Base-by-base conservation (phyloP, 257 asterid species). In the Przewalskia tangutica region DNA sequence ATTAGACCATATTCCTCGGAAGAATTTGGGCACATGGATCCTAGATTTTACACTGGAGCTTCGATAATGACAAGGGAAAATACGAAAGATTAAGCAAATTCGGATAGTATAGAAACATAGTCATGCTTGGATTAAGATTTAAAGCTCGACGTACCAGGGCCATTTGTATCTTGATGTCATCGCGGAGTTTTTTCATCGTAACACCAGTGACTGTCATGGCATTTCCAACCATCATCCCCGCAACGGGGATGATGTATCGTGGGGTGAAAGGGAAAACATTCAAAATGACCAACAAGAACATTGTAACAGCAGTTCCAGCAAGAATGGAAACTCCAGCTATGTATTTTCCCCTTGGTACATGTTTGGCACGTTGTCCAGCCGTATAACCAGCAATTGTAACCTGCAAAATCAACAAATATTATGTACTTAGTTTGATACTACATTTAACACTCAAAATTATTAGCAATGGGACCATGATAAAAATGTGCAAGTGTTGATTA, bases 191-290 rank as follows among this genome's bases (percentile, higher is more conserved):
- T 59, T 95, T 95, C 98, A 95, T 95, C 0, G 99, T 92, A 0
- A 95, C 99, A 0, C 98, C 99, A 4, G 99, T 95, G 44, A 93
- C 99, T 0, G 97, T 95, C 99, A 95, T 95, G 0, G 99, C 89
- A 40, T 93, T 95, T 12, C 99, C 98, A 54, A 93, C 97, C 97
- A 95, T 92, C 99, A 95, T 93, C 59, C 99, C 99, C 0, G 98
- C 93, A 3, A 95, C 90, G 0, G 99, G 98, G 83, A 95, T 92
- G 65, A 95, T 95, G 85, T 90, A 95, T 77, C 96, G 86, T 6
- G 98, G 98, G 3, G 97, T 93, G 87, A 95, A 95, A 12, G 99
- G 97, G 76, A 93, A 95, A 17, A 95, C 98, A 1, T 84, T 88
- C 62, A 95, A 77, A 70, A 90, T 81, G 50, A 93, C 88, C 56